Evolutionary conservation across 1,284 basidiomycete species (phyloP).

Genomic region (Puccinia hordei): DNA sequence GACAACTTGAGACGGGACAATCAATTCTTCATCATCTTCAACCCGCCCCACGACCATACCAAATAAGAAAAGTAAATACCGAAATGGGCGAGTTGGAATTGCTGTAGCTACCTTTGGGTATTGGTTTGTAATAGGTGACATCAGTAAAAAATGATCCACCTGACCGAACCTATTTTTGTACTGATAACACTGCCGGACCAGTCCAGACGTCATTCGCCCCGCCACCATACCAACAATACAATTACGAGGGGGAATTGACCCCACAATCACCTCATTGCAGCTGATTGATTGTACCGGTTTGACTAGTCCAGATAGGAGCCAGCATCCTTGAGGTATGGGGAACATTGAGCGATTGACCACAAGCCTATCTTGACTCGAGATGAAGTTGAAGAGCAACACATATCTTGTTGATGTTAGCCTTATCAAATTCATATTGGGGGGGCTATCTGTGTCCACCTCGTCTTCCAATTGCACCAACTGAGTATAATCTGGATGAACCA

Average conservation of each 20-base stretch:
- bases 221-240: neutral
- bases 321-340: neutral
- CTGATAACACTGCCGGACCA: constrained; percentile 11
- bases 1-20: constrained; percentile 16
- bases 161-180: neutral
- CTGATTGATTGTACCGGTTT: neutral
- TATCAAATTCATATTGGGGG: neutral
- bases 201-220: neutral
- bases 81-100: too few relatives aligned
- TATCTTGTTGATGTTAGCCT: neutral
- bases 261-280: neutral
- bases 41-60: constrained; percentile 7
- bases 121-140: too few relatives aligned
- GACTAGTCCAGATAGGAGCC: neutral
- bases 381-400: neutral
- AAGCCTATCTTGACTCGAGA: neutral
- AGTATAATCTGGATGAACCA: neutral
- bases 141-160: neutral
- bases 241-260: neutral
- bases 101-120: too few relatives aligned
- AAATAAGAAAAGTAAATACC: constrained; percentile 20
- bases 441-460: neutral
- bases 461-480: neutral
- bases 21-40: constrained; percentile 3
- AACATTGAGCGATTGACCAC: neutral